phyloP scores from a whole-genome alignment of 179 eudicot genomes.

The Beta lomatogona region DNA sequence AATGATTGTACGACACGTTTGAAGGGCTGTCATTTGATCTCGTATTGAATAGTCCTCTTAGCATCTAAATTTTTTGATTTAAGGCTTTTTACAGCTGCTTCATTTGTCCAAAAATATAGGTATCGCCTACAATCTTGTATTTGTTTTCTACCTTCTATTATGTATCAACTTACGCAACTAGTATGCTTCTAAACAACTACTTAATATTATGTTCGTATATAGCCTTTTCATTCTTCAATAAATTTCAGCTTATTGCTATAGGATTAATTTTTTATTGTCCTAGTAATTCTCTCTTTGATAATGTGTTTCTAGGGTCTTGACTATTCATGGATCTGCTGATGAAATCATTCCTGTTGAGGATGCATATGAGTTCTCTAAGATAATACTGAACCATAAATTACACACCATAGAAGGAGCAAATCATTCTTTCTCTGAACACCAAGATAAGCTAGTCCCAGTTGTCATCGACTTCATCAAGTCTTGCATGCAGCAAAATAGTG shows the following conservation, averaged over 20 bases:
- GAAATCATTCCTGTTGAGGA: conserved; percentile 70
- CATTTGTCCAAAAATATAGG: neutral
- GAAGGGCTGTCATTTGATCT: no score
- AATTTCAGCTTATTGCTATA: neutral
- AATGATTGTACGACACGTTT: neutral
- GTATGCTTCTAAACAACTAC: neutral
- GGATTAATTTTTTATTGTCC: neutral
- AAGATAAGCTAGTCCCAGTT: conserved; percentile 46
- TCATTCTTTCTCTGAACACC: conserved; percentile 62
- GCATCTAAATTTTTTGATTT: neutral
- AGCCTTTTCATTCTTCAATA: neutral
- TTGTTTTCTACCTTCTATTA: neutral
- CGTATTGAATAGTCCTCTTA: neutral
- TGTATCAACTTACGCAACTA: neutral
- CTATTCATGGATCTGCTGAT: conserved; percentile 86
- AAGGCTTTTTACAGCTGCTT: neutral
- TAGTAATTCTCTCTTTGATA: neutral
- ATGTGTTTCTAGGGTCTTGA: conserved; percentile 56
- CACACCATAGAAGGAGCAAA: conserved; percentile 74
- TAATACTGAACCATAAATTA: conserved; percentile 77
- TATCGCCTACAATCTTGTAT: neutral
- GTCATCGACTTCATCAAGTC: conserved; percentile 55
- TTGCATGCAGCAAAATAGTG: conserved; percentile 35
- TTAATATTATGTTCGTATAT: neutral
- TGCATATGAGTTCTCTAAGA: conserved; percentile 68